These are phyloP conservation scores for Penicillium pulvis DNA, from an alignment of 495 filamentous ascomycete species.

Conservation along the genomic window DNA sequence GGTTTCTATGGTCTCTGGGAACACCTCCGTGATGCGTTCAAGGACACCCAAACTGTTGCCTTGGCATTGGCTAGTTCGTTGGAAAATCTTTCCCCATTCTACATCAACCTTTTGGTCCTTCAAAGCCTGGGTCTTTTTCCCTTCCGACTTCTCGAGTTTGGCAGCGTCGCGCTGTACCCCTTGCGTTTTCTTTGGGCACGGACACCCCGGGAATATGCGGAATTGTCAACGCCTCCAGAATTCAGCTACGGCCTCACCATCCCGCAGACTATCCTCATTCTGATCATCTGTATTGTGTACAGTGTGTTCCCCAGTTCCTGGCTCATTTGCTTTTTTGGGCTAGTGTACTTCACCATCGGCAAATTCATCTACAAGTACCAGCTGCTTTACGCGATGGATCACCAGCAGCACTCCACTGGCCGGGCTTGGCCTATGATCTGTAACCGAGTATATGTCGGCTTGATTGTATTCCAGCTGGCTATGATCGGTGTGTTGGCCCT, in stretches of 20 bases:
- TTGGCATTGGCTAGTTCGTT: slow-evolving; percentile 74
- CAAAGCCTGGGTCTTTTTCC: slow-evolving; percentile 92
- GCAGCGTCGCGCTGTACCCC: slow-evolving; percentile 81
- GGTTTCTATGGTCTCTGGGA: slow-evolving; percentile 67
- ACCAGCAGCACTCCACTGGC: slow-evolving; percentile 92
- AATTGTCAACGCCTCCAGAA: slow-evolving; percentile 76
- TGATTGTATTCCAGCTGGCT: slow-evolving; percentile 85
- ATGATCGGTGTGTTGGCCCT: slow-evolving; percentile 87
- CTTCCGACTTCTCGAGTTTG: slow-evolving; percentile 88
- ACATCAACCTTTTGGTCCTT: slow-evolving; percentile 91
- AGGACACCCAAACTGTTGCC: slow-evolving; percentile 78
- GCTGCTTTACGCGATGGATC: slow-evolving; percentile 96
- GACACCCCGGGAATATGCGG: slow-evolving; percentile 88
- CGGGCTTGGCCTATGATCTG: slow-evolving; percentile 95
- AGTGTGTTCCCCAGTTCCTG: slow-evolving; percentile 83
- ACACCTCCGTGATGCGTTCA: slow-evolving; percentile 69
- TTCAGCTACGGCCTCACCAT: slow-evolving; percentile 98
- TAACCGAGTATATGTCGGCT: slow-evolving; percentile 79
- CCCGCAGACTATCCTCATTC: slow-evolving; percentile 84
- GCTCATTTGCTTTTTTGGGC: slow-evolving; percentile 77
- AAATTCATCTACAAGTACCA: slow-evolving; percentile 98
- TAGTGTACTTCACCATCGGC: slow-evolving; percentile 86
- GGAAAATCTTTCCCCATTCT: slow-evolving; percentile 74
- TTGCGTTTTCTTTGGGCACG: slow-evolving; percentile 75
- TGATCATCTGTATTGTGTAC: slow-evolving; percentile 95